A percentile compares a stretch with the other conserved stretches of the same genome.
These are phyloP conservation scores for Eutrema japonicum DNA, from an alignment of 345 rosid species.

Conservation along the genomic window DNA sequence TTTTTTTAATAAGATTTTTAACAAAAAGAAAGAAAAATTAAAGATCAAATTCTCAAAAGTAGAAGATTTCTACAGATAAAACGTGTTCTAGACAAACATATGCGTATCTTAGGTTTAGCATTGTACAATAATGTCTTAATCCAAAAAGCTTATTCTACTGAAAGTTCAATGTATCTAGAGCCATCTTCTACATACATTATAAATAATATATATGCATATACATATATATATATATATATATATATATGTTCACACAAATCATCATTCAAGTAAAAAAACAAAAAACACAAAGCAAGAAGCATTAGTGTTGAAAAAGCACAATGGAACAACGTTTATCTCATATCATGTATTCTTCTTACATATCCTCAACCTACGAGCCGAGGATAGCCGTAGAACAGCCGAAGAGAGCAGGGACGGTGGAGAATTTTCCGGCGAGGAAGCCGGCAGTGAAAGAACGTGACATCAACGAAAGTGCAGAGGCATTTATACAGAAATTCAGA, in stretches of 20 bases:
- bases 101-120: slow-evolving; percentile 37
- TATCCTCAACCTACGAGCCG: slow-evolving; percentile 30
- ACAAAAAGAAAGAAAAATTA: background rate
- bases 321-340: slow-evolving; percentile 31
- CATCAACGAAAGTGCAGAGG: slow-evolving; percentile 72
- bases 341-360: slow-evolving; percentile 27
- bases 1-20: background rate
- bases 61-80: background rate
- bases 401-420: slow-evolving; percentile 10
- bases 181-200: slow-evolving; percentile 4
- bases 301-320: slow-evolving; percentile 15
- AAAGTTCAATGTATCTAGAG: slow-evolving; percentile 36
- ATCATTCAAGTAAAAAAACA: slow-evolving; percentile 21
- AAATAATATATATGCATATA: slow-evolving; percentile 33
- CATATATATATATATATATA: slow-evolving; percentile 13
- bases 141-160: slow-evolving; percentile 31
- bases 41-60: background rate
- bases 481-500: slow-evolving; percentile 75
- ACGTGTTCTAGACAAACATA: slow-evolving; percentile 25
- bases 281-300: background rate
- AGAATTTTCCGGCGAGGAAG: slow-evolving; percentile 25
- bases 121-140: slow-evolving; percentile 21
- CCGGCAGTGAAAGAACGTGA: slow-evolving; percentile 44
- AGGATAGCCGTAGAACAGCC: slow-evolving; percentile 25
- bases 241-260: slow-evolving; percentile 21